Evolutionary conservation across 164 flowering plant genomes (phyloP).

Genomic region (Stephania japonica): DNA sequence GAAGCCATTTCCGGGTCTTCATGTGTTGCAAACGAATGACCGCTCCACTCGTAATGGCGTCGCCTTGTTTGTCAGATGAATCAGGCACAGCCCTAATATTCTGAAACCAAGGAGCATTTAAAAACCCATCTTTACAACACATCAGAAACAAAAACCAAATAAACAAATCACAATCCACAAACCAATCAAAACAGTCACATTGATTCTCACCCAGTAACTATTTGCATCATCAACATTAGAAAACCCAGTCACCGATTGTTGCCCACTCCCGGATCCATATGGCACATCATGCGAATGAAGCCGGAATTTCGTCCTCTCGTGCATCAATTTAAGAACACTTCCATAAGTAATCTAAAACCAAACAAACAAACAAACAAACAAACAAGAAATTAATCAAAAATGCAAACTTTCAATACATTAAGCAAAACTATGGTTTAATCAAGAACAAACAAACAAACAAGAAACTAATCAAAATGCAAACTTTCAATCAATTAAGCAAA

Average conservation of each 20-base stretch:
- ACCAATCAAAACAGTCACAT: neutral
- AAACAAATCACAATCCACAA: neutral
- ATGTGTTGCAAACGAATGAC: slow-evolving; percentile 79
- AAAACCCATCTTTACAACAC: neutral
- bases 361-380: neutral
- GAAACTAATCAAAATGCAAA: too few relatives aligned
- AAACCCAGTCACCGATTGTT: slow-evolving; percentile 94
- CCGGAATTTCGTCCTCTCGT: slow-evolving; percentile 79
- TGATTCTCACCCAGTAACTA: slow-evolving; percentile 83
- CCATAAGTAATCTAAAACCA: slow-evolving; percentile 75
- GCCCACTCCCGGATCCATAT: slow-evolving; percentile 98
- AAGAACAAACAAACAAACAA: neutral
- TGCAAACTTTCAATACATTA: too few relatives aligned
- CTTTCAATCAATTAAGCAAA: neutral
- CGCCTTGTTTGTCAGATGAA: slow-evolving; percentile 77
- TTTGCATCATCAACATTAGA: slow-evolving; percentile 89
- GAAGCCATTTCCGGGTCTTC: slow-evolving; percentile 94
- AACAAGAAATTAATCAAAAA: neutral
- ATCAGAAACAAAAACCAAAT: neutral
- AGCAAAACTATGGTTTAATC: too few relatives aligned
- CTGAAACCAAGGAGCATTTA: slow-evolving; percentile 26
- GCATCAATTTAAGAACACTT: slow-evolving; percentile 78
- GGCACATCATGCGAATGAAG: slow-evolving; percentile 98
- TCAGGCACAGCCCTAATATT: slow-evolving; percentile 62
- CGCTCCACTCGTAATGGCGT: slow-evolving; percentile 63